A percentile compares a stretch with the other conserved stretches of the same genome.
These are phyloP conservation scores for Teunomyces aglyptinius DNA, from an alignment of 805 yeast species.

Conservation along the genomic window DNA sequence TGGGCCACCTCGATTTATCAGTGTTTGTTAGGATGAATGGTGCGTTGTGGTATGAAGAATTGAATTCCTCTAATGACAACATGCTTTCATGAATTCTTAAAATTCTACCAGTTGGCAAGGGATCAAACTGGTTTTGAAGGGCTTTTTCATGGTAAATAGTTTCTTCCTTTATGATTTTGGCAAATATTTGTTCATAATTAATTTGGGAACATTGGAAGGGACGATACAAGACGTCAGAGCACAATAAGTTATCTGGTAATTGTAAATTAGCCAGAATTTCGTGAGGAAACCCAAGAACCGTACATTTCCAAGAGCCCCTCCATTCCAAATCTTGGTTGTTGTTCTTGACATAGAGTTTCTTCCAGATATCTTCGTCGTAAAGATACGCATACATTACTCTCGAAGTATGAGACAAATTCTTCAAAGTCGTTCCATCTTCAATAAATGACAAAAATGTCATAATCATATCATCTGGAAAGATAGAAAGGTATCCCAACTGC, in stretches of 20 bases:
- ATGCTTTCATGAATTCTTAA: conserved; percentile 48
- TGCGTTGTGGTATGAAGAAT: conserved; percentile 40
- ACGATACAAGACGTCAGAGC: conserved; percentile 75
- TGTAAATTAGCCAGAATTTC: conserved; percentile 45
- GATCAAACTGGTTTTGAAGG: conserved; percentile 10
- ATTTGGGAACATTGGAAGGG: conserved; percentile 82
- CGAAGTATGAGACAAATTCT: conserved; percentile 56
- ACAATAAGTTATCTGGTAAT: conserved; percentile 50
- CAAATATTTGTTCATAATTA: conserved; percentile 52
- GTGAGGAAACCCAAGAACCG: conserved; percentile 42
- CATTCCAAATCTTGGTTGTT: conserved; percentile 38
- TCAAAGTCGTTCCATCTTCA: conserved; percentile 46
- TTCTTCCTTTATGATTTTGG: conserved; percentile 50
- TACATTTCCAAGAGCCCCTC: conserved; percentile 81
- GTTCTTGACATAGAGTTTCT: conserved; percentile 44
- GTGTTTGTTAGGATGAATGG: conserved; percentile 62
- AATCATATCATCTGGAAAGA: conserved; percentile 63
- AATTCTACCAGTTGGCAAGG: conserved; percentile 43
- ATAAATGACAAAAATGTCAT: conserved; percentile 52
- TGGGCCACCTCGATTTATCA: conserved; percentile 52
- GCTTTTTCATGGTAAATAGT: conserved; percentile 24
- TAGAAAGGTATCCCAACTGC: conserved; percentile 54
- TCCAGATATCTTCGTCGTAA: conserved; percentile 83
- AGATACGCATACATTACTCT: conserved; percentile 68
- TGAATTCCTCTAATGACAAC: conserved; percentile 48